phyloP scores from a whole-genome alignment of 73 alveolate species.

The Paraurostyla sp. region DNA sequence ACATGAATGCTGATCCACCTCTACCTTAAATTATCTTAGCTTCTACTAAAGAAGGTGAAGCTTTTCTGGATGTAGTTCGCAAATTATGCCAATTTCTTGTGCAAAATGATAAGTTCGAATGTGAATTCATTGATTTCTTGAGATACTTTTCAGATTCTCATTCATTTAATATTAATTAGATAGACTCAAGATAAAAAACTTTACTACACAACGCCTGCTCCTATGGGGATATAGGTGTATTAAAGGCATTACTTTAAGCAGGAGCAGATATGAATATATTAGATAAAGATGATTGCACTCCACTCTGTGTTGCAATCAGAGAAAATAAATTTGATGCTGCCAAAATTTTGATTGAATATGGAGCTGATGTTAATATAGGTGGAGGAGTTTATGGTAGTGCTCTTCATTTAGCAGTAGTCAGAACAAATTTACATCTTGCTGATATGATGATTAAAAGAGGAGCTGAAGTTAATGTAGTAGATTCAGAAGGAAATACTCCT shows the following conservation, averaged over 20 bases:
- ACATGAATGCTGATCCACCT: conserved; percentile 80
- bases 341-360: conserved; percentile 60
- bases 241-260: conserved; percentile 40
- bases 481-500: conserved; percentile 79
- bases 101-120: conserved; percentile 23
- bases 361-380: conserved; percentile 75
- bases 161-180: conserved; percentile 49
- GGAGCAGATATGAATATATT: conserved; percentile 49
- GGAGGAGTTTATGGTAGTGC: conserved; percentile 80
- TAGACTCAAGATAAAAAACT: conserved; percentile 67
- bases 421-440: conserved; percentile 57
- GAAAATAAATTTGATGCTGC: conserved; percentile 78
- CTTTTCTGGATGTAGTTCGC: conserved; percentile 62
- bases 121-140: conserved; percentile 61
- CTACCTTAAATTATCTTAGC: conserved; percentile 78
- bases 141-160: conserved; percentile 28
- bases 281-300: conserved; percentile 77
- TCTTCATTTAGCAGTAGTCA: conserved; percentile 77
- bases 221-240: conserved; percentile 75
- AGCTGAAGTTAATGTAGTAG: conserved; percentile 74
- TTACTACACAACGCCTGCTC: conserved; percentile 62
- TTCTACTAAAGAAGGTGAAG: conserved; percentile 70
- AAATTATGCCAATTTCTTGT: conserved; percentile 22
- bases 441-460: conserved; percentile 69
- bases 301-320: conserved; percentile 76